Evolutionary conservation across 345 rosid species (phyloP).

Genomic region (Kernera saxatilis): DNA sequence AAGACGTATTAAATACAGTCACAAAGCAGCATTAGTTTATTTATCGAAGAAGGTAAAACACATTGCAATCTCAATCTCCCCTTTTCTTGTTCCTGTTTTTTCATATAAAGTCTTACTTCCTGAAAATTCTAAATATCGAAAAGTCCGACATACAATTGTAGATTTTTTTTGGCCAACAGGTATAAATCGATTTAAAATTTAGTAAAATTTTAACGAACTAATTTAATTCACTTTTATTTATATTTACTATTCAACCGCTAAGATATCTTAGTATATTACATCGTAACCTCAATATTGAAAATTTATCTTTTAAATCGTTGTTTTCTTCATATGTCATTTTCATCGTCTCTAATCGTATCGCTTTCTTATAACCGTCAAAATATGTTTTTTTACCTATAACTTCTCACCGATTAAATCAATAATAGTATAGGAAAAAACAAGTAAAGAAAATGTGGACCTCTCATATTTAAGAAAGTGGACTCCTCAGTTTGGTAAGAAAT

Average conservation of each 20-base stretch:
- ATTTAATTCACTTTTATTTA: too few species aligned
- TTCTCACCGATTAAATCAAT: background rate
- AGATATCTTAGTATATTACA: background rate
- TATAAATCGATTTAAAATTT: too few species aligned
- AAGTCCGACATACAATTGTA: background rate
- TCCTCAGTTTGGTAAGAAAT: conserved; percentile 19
- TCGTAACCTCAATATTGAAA: background rate
- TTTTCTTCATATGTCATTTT: background rate
- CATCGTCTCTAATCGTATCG: too few species aligned
- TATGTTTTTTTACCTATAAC: background rate
- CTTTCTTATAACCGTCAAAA: background rate
- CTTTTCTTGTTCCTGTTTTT: too few species aligned
- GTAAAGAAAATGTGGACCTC: background rate
- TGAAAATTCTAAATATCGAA: background rate
- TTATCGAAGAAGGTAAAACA: too few species aligned
- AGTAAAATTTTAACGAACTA: too few species aligned
- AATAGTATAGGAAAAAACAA: background rate
- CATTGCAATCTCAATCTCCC: too few species aligned
- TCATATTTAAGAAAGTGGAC: conserved; percentile 11
- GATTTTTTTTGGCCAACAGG: too few species aligned
- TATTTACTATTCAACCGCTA: background rate
- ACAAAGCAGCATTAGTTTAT: too few species aligned
- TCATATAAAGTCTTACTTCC: background rate
- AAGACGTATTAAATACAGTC: too few species aligned
- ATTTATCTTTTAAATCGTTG: background rate